A percentile compares a stretch with the other conserved stretches of the same genome.
phyloP scores from a whole-genome alignment of 2,329 filamentous ascomycete species.

The Calonectria pteridis region DNA sequence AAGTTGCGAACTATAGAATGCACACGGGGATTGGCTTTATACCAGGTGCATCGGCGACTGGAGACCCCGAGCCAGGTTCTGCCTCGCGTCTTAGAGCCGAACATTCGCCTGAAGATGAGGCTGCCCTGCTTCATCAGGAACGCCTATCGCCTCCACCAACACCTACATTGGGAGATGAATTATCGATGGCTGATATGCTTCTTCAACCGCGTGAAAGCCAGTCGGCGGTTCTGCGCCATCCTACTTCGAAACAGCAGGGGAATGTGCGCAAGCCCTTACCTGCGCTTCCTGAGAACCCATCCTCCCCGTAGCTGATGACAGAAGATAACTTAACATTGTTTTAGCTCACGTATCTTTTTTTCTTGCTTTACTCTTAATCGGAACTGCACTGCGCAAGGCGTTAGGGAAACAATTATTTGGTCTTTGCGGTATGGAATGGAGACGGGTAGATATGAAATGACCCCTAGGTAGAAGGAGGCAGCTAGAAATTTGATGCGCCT shows the following conservation, averaged over 20 bases:
- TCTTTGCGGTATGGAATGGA: background rate
- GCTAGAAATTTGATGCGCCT: slow-evolving; percentile 25
- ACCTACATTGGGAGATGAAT: slow-evolving; percentile 34
- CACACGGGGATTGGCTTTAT: slow-evolving; percentile 30
- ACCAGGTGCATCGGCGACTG: background rate
- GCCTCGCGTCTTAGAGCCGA: slow-evolving; percentile 13
- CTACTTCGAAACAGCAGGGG: slow-evolving; percentile 35
- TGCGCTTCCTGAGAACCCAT: slow-evolving; percentile 55
- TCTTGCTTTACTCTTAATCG: background rate
- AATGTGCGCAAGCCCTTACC: slow-evolving; percentile 58
- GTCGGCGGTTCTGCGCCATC: slow-evolving; percentile 29
- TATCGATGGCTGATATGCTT: slow-evolving; percentile 21
- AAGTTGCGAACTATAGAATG: slow-evolving; percentile 11
- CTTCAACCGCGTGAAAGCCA: slow-evolving; percentile 29
- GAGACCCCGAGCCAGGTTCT: slow-evolving; percentile 7
- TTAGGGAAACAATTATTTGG: background rate
- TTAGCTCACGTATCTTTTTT: background rate
- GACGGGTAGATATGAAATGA: background rate
- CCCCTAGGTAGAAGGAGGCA: background rate
- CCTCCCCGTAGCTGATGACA: slow-evolving; percentile 34
- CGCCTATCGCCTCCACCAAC: slow-evolving; percentile 46
- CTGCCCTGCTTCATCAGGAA: slow-evolving; percentile 32
- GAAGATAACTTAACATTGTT: background rate
- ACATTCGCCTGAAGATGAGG: slow-evolving; percentile 26
- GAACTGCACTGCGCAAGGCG: background rate